Evolutionary conservation across 2,329 filamentous ascomycete genomes (phyloP).

Genomic region (Epichloe festucae): DNA sequence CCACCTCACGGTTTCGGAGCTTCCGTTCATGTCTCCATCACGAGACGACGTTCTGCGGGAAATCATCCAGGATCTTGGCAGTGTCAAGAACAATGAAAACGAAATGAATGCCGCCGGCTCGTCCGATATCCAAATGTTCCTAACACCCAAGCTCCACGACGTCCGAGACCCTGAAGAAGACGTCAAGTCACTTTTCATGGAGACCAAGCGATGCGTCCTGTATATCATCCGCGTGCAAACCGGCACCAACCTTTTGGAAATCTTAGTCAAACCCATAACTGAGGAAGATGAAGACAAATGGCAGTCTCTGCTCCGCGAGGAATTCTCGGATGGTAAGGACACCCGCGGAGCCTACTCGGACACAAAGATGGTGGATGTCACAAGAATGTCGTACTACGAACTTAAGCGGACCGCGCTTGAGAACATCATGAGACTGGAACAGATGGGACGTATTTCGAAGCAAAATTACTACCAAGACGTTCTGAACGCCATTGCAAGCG

Average conservation of each 20-base stretch:
- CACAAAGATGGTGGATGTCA: conserved; percentile 76
- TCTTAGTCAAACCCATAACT: conserved; percentile 79
- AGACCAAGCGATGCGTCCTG: conserved; percentile 91
- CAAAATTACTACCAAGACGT: conserved; percentile 94
- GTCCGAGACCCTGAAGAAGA: conserved; percentile 87
- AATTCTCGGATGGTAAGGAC: conserved; percentile 53
- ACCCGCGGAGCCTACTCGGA: conserved; percentile 83
- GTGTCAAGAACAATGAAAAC: conserved; percentile 89
- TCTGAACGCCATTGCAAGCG: conserved; percentile 91
- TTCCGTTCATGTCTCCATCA: conserved; percentile 61
- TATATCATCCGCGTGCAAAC: conserved; percentile 97
- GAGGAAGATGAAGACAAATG: conserved; percentile 84
- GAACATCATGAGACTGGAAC: conserved; percentile 83
- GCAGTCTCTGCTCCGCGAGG: conserved; percentile 68
- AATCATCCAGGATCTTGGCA: conserved; percentile 85
- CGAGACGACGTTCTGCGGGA: conserved; percentile 83
- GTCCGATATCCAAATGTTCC: conserved; percentile 78
- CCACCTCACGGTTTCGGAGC: conserved; percentile 68
- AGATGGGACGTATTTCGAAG: conserved; percentile 73
- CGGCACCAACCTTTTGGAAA: conserved; percentile 83
- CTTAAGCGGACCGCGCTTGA: conserved; percentile 88
- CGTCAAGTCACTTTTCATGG: conserved; percentile 88
- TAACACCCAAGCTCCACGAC: conserved; percentile 81
- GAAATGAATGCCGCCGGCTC: conserved; percentile 81
- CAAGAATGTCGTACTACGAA: conserved; percentile 77